These are phyloP conservation scores for Trichocladium uniseriatum DNA, from an alignment of 495 filamentous ascomycete genomes.

Conservation along the genomic window DNA sequence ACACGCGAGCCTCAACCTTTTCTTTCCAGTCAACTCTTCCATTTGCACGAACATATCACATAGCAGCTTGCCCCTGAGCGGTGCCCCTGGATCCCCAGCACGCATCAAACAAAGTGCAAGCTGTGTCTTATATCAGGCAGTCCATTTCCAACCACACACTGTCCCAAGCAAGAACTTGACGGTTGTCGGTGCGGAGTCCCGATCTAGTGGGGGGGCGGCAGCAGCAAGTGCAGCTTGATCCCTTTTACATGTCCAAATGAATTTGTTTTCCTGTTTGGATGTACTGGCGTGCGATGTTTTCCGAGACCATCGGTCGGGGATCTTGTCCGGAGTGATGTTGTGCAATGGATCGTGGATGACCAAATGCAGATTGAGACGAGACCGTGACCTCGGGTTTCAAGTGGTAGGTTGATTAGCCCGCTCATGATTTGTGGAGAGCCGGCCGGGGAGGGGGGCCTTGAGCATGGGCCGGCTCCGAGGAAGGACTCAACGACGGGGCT, in stretches of 20 bases:
- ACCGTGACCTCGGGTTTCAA: background rate
- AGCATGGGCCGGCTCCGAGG: slow-evolving; percentile 1
- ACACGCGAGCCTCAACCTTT: background rate
- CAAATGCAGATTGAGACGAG: background rate
- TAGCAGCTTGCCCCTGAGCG: background rate
- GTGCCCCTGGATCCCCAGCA: background rate
- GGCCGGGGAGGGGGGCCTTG: background rate
- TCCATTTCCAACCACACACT: background rate
- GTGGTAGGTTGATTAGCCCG: background rate
- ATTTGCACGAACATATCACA: background rate
- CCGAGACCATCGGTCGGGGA: background rate
- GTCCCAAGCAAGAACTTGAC: background rate
- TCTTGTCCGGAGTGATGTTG: too few relatives aligned
- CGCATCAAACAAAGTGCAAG: background rate
- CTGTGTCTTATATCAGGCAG: background rate
- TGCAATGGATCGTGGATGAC: background rate
- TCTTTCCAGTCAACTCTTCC: too few relatives aligned
- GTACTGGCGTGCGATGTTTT: too few relatives aligned
- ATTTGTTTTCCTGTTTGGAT: too few relatives aligned
- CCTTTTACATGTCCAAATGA: background rate
- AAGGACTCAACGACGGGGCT: background rate
- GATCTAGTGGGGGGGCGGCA: background rate
- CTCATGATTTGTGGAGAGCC: background rate
- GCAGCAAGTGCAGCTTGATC: background rate
- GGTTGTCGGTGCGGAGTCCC: background rate